Evolutionary conservation across 371 early-diverging fungal genomes (phyloP), one percentile per base, ranked within the genome.

Genomic region (Capniomyces stellatus): DNA sequence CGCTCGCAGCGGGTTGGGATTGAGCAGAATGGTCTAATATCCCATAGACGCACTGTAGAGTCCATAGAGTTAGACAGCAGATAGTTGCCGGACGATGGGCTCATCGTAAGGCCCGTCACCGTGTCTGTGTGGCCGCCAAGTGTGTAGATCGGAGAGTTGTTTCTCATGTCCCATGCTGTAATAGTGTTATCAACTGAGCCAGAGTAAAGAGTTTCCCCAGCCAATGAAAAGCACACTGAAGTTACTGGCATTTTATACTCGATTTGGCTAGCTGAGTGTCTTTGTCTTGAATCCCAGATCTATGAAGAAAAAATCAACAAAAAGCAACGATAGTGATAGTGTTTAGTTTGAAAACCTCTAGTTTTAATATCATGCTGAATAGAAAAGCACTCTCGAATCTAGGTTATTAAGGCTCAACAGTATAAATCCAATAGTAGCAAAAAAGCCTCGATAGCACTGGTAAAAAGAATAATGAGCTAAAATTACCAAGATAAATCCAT

Each of bases 41-140:
- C 91, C 93, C 94, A 94, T 35, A 88, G 78, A 31, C 89, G 76
- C n/a, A 89, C 88, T 21, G 89, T 89, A 61, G 88, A 92, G 70
- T 96, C 97, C 84, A 92, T 85, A 0, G 85, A 75, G 54, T 89
- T 85, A 19, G 87, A 83, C 28, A 92, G 64, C 29, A 94, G 68
- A 46, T 73, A 69, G 30, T 74, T 75, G 12, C 95, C 91, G 3
- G 65, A 68, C 59, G 89, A 86, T 1, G 89, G 88, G 25, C 83
- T 82, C 21, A 92, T 56, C 12, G 80, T 57, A 30, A 96, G 60
- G 1, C 97, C 93, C n/a, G 89, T 74, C 46, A 96, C 72, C 1
- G 91, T 89, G 69, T 92, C 94, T 43, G 75, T 62, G 57, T 96
- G 97, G 1, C 93, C 94, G 18, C 65, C 61, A 46, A 94, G 61